phyloP scores from a whole-genome alignment of 208 protist species.

The Leishmania braziliensis region DNA sequence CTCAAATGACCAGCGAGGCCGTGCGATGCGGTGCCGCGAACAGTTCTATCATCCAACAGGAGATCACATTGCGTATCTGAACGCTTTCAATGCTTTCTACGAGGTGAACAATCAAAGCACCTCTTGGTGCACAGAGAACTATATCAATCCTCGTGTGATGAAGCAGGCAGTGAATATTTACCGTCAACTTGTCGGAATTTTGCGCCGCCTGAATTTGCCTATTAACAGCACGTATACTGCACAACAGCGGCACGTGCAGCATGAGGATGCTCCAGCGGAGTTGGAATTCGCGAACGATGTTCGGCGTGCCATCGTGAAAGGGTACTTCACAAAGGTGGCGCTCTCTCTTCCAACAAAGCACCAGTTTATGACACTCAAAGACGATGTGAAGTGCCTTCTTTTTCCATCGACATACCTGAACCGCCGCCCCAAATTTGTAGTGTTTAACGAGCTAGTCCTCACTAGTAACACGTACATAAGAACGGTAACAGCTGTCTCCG shows the following conservation, averaged over 20 bases:
- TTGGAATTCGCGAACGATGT: conserved; percentile 87
- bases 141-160: conserved; percentile 95
- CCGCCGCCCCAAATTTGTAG: conserved; percentile 96
- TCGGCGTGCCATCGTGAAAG: conserved; percentile 90
- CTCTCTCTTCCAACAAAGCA: conserved; percentile 95
- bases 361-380: conserved; percentile 96
- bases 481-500: conserved; percentile 95
- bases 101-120: conserved; percentile 58
- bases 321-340: conserved; percentile 97
- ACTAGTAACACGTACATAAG: conserved; percentile 96
- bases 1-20: conserved; percentile 76
- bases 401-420: conserved; percentile 92
- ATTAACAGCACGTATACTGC: conserved; percentile 70
- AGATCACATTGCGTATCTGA: conserved; percentile 97
- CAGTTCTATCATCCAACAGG: conserved; percentile 97
- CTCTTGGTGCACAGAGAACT: conserved; percentile 98
- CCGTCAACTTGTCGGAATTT: conserved; percentile 94
- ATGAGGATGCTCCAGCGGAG: conserved; percentile 24
- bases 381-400: conserved; percentile 94
- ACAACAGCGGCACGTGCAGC: conserved; percentile 18
- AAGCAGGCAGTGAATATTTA: conserved; percentile 95
- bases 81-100: conserved; percentile 90
- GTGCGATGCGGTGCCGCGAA: conserved; percentile 75
- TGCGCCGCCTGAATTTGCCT: conserved; percentile 68
- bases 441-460: conserved; percentile 98